phyloP scores from a whole-genome alignment of 805 yeast genomes.

The Candida corydali region DNA sequence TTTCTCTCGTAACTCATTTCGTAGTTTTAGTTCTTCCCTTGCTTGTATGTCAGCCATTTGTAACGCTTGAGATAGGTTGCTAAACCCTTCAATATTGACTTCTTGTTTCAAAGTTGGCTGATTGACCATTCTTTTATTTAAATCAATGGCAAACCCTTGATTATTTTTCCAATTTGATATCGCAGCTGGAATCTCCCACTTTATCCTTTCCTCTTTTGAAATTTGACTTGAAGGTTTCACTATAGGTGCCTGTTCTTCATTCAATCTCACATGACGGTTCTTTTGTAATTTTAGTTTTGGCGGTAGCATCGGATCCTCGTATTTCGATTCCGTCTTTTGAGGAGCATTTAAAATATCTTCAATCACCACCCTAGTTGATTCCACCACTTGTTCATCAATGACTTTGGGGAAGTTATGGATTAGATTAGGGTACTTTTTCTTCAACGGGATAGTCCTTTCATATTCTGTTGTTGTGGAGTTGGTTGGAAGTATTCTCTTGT shows the following conservation, averaged over 20 bases:
- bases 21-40: constrained; percentile 13
- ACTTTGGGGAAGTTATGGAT: constrained; percentile 37
- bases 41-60: constrained; percentile 50
- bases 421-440: constrained; percentile 35
- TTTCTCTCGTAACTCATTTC: constrained; percentile 5
- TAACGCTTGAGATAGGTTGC: constrained; percentile 65
- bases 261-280: constrained; percentile 49
- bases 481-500: constrained; percentile 20
- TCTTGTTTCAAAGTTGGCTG: constrained; percentile 39
- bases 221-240: constrained; percentile 33
- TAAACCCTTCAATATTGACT: constrained; percentile 53
- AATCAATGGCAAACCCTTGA: constrained; percentile 77
- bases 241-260: constrained; percentile 41
- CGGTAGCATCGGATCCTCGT: constrained; percentile 82
- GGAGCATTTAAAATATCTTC: constrained; percentile 43
- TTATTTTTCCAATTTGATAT: constrained; percentile 95
- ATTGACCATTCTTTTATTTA: constrained; percentile 65
- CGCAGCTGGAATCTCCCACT: constrained; percentile 88
- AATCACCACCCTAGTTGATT: constrained; percentile 55
- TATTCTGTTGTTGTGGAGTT: constrained; percentile 34
- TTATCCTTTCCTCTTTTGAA: constrained; percentile 67
- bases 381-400: constrained; percentile 41
- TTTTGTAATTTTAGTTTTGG: constrained; percentile 70
- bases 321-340: constrained; percentile 34
- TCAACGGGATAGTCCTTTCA: constrained; percentile 58